A percentile compares a stretch with the other conserved stretches of the same genome.
Conservation (phyloP, 2,329 filamentous ascomycete species). For the Aaosphaeria arxii region DNA sequence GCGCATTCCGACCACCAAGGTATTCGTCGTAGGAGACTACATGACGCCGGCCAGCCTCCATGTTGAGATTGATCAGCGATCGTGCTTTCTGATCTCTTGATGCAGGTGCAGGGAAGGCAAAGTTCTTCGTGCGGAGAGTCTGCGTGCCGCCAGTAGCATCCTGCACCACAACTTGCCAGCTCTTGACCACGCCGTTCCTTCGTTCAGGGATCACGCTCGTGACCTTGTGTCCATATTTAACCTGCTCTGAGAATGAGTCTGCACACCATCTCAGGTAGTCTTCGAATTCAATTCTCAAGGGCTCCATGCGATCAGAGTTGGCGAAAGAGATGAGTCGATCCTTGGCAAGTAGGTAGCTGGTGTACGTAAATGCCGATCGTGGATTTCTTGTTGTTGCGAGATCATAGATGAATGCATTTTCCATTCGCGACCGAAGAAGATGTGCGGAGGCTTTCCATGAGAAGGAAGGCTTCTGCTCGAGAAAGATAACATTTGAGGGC, state of each 20-base stretch:
- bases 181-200: slow-evolving; percentile 12
- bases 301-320: slow-evolving; percentile 36
- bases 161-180: slow-evolving; percentile 28
- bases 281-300: slow-evolving; percentile 37
- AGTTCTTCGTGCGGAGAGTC: slow-evolving; percentile 21
- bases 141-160: slow-evolving; percentile 21
- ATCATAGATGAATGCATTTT: slow-evolving; percentile 33
- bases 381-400: slow-evolving; percentile 35
- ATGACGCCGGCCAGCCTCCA: slow-evolving; percentile 26
- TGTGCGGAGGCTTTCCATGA: slow-evolving; percentile 28
- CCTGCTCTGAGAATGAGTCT: slow-evolving; percentile 28
- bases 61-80: slow-evolving; percentile 22
- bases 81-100: slow-evolving; percentile 12
- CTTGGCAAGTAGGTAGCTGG: slow-evolving; percentile 30
- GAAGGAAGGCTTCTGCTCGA: slow-evolving; percentile 31
- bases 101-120: slow-evolving; percentile 18
- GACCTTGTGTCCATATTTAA: slow-evolving; percentile 30
- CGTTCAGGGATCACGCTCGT: slow-evolving; percentile 25
- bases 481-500: slow-evolving; percentile 24
- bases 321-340: slow-evolving; percentile 33
- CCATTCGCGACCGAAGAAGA: slow-evolving; percentile 31
- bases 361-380: slow-evolving; percentile 32
- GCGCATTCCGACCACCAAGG: slow-evolving; percentile 23
- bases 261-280: slow-evolving; percentile 38
- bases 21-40: slow-evolving; percentile 34